phyloP scores from a whole-genome alignment of 2,329 filamentous ascomycete species.

The Aspergillus ruber region DNA sequence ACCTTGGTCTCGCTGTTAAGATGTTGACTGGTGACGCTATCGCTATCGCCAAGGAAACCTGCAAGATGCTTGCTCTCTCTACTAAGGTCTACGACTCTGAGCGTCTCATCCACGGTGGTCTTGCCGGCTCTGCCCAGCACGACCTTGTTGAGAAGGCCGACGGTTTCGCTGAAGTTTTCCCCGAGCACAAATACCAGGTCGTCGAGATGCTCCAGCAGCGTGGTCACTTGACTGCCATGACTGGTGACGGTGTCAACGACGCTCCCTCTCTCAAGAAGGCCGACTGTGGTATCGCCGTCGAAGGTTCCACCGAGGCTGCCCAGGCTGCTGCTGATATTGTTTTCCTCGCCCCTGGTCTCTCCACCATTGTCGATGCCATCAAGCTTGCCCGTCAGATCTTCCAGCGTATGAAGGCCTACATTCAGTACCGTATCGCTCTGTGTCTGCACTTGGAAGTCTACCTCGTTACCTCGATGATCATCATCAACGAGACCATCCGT shows the following conservation, averaged over 20 bases:
- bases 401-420: slow-evolving; percentile 72
- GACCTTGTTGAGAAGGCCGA: slow-evolving; percentile 70
- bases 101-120: slow-evolving; percentile 69
- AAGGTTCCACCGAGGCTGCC: slow-evolving; percentile 65
- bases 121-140: slow-evolving; percentile 66
- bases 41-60: slow-evolving; percentile 73
- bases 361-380: slow-evolving; percentile 66
- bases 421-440: slow-evolving; percentile 70
- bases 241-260: slow-evolving; percentile 70
- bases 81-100: slow-evolving; percentile 78
- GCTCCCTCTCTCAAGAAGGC: slow-evolving; percentile 68
- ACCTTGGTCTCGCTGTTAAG: slow-evolving; percentile 71
- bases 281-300: slow-evolving; percentile 67
- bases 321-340: slow-evolving; percentile 69
- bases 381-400: slow-evolving; percentile 70
- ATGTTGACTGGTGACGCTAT: slow-evolving; percentile 78
- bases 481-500: slow-evolving; percentile 69
- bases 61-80: slow-evolving; percentile 72
- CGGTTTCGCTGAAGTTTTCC: slow-evolving; percentile 68
- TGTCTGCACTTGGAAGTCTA: slow-evolving; percentile 71
- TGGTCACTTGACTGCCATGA: slow-evolving; percentile 68
- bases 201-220: slow-evolving; percentile 70
- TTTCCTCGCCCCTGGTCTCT: slow-evolving; percentile 66
- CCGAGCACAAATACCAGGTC: slow-evolving; percentile 70
- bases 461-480: slow-evolving; percentile 70